Base-by-base conservation (phyloP, 805 yeast genomes). In the Clavispora asparagi region DNA sequence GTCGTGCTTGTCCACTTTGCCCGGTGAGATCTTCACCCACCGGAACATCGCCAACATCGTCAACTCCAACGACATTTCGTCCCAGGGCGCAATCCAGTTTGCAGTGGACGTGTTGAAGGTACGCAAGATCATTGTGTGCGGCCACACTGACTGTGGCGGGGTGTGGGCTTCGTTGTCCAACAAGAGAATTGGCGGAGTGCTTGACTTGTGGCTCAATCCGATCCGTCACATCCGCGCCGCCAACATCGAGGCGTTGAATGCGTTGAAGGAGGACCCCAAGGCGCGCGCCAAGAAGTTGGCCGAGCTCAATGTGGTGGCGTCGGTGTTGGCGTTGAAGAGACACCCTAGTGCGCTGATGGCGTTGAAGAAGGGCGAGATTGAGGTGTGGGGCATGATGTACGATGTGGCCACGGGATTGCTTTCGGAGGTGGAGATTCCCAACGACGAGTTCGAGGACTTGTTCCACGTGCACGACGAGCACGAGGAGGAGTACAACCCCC, bases 401-500 rank as follows among this genome's bases (percentile, higher is more conserved):
- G 54, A 55, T 40, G 58, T 55, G 29, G 51, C 47, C 25, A 44
- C 54, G 11, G 58, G 58, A n/a, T 51, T 50, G 50, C 56, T 55
- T 39, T 48, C 53, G 29, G 56, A 55, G 43, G 49, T 55, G 31
- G 55, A 55, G 41, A 48, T 53, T 31, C 73, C 76, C 31, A 60
- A 58, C 42, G 77, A 72, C 55, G 76, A 71, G 54, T 68, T 65
- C 46, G 71, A 67, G 47, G 76, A 72, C 52, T 64, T 72, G 47
- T 72, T 53, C 48, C 74, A 68, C 48, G 66, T 69, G 32, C 57
- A 54, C 11, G 73, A 68, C 51, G 67, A 58, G 45, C 56, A 50
- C 45, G 62, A 49, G 27, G 64, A 56, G 16, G 64, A 58, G 27
- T 49, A 46, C 53, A 54, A 53, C 35, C 56, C 62, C 13, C 63